These are phyloP conservation scores for Geotrichum carabidarum DNA, from an alignment of 1,139 yeast species.

Conservation along the genomic window DNA sequence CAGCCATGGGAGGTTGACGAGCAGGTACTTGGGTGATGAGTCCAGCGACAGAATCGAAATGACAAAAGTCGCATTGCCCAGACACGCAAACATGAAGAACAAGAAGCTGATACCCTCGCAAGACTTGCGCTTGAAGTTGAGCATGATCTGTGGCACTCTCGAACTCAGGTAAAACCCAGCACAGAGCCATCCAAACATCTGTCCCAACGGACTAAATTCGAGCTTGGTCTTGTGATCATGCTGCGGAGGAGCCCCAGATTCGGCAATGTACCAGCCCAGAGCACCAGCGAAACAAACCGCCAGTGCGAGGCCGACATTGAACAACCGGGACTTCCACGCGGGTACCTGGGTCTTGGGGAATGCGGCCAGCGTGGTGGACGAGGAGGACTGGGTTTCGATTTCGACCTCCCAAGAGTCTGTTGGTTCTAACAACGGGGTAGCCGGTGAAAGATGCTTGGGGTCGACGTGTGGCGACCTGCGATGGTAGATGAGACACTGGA, in stretches of 20 bases:
- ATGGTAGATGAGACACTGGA: constrained; percentile 74
- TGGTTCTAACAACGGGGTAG: constrained; percentile 74
- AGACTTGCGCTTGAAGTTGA: constrained; percentile 77
- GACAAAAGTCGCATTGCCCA: constrained; percentile 87
- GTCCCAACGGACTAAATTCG: constrained; percentile 72
- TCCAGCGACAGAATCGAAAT: constrained; percentile 71
- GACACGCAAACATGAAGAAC: constrained; percentile 87
- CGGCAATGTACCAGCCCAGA: constrained; percentile 73
- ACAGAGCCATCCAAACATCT: constrained; percentile 86
- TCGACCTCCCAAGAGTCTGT: constrained; percentile 46
- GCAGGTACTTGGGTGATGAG: constrained; percentile 58
- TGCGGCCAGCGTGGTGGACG: not conserved
- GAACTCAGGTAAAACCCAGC: constrained; percentile 82
- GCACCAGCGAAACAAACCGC: constrained; percentile 72
- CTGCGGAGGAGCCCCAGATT: constrained; percentile 23
- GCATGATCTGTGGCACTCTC: constrained; percentile 81
- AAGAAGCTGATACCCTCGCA: constrained; percentile 90
- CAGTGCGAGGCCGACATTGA: constrained; percentile 60
- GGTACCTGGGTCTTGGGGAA: not conserved
- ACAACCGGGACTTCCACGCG: constrained; percentile 30
- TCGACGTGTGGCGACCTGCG: constrained; percentile 49
- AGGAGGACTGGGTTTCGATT: not conserved
- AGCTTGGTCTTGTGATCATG: constrained; percentile 39
- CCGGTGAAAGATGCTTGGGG: constrained; percentile 79
- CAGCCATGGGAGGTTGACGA: constrained; percentile 87